A percentile compares a stretch with the other conserved stretches of the same genome.
Conservation (phyloP, 805 yeast genomes). For the Zygoascus flipseniorum region DNA sequence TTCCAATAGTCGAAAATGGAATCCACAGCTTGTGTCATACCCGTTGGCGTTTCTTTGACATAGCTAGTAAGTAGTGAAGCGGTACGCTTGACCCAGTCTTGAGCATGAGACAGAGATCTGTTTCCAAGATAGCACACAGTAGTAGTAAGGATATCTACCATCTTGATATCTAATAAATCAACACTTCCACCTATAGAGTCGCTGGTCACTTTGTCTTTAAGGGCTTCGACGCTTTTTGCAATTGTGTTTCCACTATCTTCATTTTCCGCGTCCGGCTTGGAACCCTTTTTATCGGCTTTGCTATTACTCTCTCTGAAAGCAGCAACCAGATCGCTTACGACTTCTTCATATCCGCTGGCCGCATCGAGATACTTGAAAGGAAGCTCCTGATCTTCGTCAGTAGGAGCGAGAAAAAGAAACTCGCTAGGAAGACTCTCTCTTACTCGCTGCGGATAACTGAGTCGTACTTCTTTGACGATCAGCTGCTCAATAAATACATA, state of each 20-base stretch:
- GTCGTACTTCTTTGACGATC: slow-evolving; percentile 73
- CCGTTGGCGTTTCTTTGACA: slow-evolving; percentile 20
- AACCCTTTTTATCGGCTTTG: slow-evolving; percentile 1
- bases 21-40: slow-evolving; percentile 34
- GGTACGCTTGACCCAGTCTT: slow-evolving; percentile 42
- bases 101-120: slow-evolving; percentile 74
- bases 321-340: slow-evolving; percentile 32
- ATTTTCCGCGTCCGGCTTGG: slow-evolving; percentile 3
- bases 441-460: slow-evolving; percentile 68
- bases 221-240: slow-evolving; percentile 1
- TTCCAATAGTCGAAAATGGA: slow-evolving; percentile 60
- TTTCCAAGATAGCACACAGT: slow-evolving; percentile 76
- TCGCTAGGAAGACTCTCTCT: slow-evolving; percentile 61
- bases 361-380: slow-evolving; percentile 34
- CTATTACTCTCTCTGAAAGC: slow-evolving; percentile 26
- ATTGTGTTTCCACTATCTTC: slow-evolving; percentile 6
- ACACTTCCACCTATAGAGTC: slow-evolving; percentile 28
- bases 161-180: slow-evolving; percentile 34
- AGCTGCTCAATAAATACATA: slow-evolving; percentile 66
- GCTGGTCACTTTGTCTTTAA: slow-evolving; percentile 17
- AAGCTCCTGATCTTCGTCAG: slow-evolving; percentile 27
- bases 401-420: slow-evolving; percentile 33
- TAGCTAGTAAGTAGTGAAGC: slow-evolving; percentile 26
- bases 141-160: slow-evolving; percentile 58
- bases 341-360: slow-evolving; percentile 30